Percentiles rank a stretch among this genome's conserved stretches.
phyloP scores from a whole-genome alignment of 179 eudicot species.

The Dionaea muscipula region DNA sequence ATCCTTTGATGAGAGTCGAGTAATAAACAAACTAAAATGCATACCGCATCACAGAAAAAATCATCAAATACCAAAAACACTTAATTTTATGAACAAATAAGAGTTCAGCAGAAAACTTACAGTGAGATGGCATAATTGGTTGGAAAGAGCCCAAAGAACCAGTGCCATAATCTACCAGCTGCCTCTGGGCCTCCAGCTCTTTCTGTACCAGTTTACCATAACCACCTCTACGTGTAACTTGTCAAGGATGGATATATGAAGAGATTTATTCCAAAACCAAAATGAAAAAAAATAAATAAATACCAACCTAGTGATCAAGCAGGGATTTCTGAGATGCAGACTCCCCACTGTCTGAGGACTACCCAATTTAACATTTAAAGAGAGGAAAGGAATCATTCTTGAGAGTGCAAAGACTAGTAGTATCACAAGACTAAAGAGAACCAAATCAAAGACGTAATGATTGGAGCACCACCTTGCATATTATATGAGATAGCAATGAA shows the following conservation, averaged over 20 bases:
- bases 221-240: constrained; percentile 83
- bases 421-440: too few relatives aligned
- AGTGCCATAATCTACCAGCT: constrained; percentile 84
- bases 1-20: neutral
- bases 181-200: constrained; percentile 85
- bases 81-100: neutral
- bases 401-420: too few relatives aligned
- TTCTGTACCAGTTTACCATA: constrained; percentile 88
- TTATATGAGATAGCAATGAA: neutral
- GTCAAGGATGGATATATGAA: constrained; percentile 37
- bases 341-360: too few relatives aligned
- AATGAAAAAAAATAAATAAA: neutral
- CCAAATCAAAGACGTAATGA: too few relatives aligned
- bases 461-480: too few relatives aligned
- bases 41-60: neutral
- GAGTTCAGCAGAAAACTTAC: neutral
- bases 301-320: too few relatives aligned
- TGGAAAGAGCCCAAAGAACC: constrained; percentile 71
- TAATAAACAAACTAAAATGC: neutral
- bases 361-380: too few relatives aligned
- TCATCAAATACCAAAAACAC: neutral
- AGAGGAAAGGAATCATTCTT: too few relatives aligned
- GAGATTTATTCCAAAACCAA: neutral
- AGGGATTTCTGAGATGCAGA: too few relatives aligned
- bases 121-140: constrained; percentile 47